Evolutionary conservation across 768 basidiomycete species (phyloP), one percentile per base, ranked within the genome.

Genomic region (Auricularia sp.): DNA sequence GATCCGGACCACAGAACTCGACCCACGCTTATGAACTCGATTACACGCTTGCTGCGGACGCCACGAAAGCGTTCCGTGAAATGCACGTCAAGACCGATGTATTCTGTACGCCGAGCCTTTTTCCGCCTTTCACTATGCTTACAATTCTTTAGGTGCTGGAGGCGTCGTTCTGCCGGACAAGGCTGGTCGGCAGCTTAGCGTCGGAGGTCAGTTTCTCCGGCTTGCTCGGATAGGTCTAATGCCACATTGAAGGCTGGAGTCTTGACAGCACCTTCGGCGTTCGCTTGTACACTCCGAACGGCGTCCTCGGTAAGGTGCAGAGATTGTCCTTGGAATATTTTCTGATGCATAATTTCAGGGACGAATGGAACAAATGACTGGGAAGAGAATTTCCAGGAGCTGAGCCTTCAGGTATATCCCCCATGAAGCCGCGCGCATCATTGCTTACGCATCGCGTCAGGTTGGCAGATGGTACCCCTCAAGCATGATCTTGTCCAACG

Each of bases 11-110:
- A 64, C 65, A 71, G 3, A 90, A 90, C 73, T 80, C 86, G 3
- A 90, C 90, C 16, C 90, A 89, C 8, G 89, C 88, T 1, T 91
- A 90, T 67, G 90, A 92, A 68, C 77, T 92, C 33, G 90, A 91
- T 70, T 72, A 85, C 47, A 84, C 79, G 35, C 76, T 91, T 39
- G 78, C 77, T 0, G 66, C 77, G 66, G 75, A 80, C 37, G 77
- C 77, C 64, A 6, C 51, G 24, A 67, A 73, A 64, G 82, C 88
- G 6, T 92, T 88, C 88, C 86, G 89, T 45, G 80, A 79, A 66
- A 89, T 92, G 87, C 85, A 90, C 66, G 75, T 90, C 68, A 78
- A 89, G 75, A 79, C 87, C 10, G 88, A 92, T 68, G 88, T 92
- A 11, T 92, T 92, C 78, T 92, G 90, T 59, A 35, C 24, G 56